These are phyloP conservation scores for Limnanthes douglasii DNA, from an alignment of 345 rosid genomes.

Conservation along the genomic window DNA sequence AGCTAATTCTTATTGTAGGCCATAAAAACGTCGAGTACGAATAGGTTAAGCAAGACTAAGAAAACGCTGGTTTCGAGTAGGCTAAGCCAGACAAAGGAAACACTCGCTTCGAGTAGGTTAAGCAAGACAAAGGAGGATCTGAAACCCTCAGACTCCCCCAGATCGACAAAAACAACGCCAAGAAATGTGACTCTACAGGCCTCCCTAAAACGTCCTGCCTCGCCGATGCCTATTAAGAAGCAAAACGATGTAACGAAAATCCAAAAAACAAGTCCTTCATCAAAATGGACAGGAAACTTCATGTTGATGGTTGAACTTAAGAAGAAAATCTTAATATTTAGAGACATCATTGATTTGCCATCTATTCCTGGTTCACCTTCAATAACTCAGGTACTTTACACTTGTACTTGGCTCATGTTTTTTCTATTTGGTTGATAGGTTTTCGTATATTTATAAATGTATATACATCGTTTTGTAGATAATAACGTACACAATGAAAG, in stretches of 20 bases:
- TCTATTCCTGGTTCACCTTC: conserved; percentile 28
- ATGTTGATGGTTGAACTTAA: conserved; percentile 47
- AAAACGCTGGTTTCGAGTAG: no score
- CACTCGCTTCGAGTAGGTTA: conserved; percentile 5
- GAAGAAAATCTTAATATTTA: conserved; percentile 42
- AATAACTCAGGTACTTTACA: conserved; percentile 26
- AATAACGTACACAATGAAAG: conserved; percentile 40
- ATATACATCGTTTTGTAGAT: conserved; percentile 20
- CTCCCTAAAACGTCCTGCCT: conserved; percentile 10
- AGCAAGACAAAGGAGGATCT: not conserved
- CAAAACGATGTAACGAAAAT: conserved; percentile 10
- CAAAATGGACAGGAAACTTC: conserved; percentile 17
- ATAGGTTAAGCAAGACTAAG: no score
- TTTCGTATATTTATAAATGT: not conserved
- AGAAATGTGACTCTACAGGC: conserved; percentile 13
- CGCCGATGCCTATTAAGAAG: conserved; percentile 2
- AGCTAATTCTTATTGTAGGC: no score
- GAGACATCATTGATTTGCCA: conserved; percentile 67
- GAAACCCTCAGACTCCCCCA: not conserved
- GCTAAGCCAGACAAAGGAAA: not conserved
- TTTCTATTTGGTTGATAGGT: not conserved
- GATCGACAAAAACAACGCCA: conserved; percentile 3
- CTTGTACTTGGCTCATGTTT: not conserved
- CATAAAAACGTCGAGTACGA: no score
- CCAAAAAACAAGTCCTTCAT: conserved; percentile 12